These are phyloP conservation scores for Tilletia indica DNA, from an alignment of 1,284 basidiomycete species.

Conservation along the genomic window DNA sequence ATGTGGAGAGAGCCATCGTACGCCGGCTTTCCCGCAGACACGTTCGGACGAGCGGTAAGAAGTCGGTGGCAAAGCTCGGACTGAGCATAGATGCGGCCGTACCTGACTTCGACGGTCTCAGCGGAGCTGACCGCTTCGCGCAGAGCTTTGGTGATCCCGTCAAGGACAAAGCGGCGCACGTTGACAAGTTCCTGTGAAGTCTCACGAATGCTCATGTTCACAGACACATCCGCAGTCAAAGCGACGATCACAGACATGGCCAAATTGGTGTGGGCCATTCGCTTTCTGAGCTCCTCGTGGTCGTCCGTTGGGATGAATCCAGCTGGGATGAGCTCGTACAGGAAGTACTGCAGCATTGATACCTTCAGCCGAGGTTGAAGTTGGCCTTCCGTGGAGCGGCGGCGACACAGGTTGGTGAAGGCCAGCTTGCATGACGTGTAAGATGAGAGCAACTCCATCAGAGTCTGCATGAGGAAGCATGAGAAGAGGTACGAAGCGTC, in stretches of 20 bases:
- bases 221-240: slow-evolving; percentile 76
- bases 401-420: slow-evolving; percentile 72
- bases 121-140: slow-evolving; percentile 70
- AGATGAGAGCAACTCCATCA: slow-evolving; percentile 88
- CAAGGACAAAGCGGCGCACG: slow-evolving; percentile 84
- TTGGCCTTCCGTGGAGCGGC: slow-evolving; percentile 19
- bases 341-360: slow-evolving; percentile 40
- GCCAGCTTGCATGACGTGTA: slow-evolving; percentile 86
- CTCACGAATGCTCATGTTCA: slow-evolving; percentile 65
- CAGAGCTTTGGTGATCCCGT: slow-evolving; percentile 79
- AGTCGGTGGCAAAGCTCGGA: slow-evolving; percentile 85
- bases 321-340: slow-evolving; percentile 52
- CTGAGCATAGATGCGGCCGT: slow-evolving; percentile 83
- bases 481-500: slow-evolving; percentile 65
- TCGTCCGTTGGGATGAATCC: slow-evolving; percentile 49
- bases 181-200: slow-evolving; percentile 71
- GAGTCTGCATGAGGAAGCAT: slow-evolving; percentile 84
- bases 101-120: slow-evolving; percentile 73
- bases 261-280: slow-evolving; percentile 63
- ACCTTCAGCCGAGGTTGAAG: slow-evolving; percentile 1
- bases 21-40: slow-evolving; percentile 52
- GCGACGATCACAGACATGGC: slow-evolving; percentile 88
- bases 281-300: slow-evolving; percentile 47
- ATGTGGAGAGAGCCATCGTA: slow-evolving; percentile 85
- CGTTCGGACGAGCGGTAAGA: slow-evolving; percentile 71